phyloP scores from a whole-genome alignment of 768 basidiomycete species.

The Rhizopogon salebrosus region DNA sequence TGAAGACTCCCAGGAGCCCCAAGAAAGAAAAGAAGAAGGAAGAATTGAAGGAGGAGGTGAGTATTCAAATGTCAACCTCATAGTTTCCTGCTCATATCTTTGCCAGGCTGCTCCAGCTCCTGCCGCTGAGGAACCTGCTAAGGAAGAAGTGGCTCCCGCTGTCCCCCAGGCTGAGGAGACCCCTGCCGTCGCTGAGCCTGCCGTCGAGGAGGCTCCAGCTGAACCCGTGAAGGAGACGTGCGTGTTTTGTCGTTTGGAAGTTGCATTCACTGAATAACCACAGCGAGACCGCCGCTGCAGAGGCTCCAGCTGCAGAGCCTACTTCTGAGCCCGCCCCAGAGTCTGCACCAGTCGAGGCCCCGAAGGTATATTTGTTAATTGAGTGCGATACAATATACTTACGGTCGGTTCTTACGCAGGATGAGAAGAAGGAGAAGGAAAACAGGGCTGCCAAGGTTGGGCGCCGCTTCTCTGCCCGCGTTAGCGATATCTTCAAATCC shows the following conservation, averaged over 20 bases:
- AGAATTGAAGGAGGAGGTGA: conserved; percentile 45
- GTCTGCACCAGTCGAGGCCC: conserved; percentile 29
- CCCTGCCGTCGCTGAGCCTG: conserved; percentile 26
- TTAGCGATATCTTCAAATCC: conserved; percentile 78
- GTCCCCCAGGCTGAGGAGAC: conserved; percentile 41
- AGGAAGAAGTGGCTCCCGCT: conserved; percentile 28
- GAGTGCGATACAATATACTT: background rate
- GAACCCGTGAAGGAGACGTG: conserved; percentile 74
- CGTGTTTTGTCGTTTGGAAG: conserved; percentile 21
- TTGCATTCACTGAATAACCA: conserved; percentile 7
- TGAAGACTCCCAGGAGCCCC: conserved; percentile 64
- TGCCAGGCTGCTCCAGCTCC: conserved; percentile 29
- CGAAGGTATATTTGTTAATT: conserved; percentile 36
- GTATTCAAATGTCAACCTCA: conserved; percentile 10
- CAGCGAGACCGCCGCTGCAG: conserved; percentile 39
- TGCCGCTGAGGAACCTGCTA: conserved; percentile 29
- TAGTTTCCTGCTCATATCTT: background rate
- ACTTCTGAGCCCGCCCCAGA: conserved; percentile 23
- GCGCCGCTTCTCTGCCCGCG: conserved; percentile 81
- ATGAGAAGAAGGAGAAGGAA: conserved; percentile 47
- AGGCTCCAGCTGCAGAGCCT: conserved; percentile 21
- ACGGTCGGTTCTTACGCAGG: conserved; percentile 26
- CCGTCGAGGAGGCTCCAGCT: conserved; percentile 27
- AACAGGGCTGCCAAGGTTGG: conserved; percentile 57
- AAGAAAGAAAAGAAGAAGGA: conserved; percentile 85